Evolutionary conservation across 148 eudicot species (phyloP), one percentile per base, ranked within the genome.

Genomic region (Pharnaceum exiguum): DNA sequence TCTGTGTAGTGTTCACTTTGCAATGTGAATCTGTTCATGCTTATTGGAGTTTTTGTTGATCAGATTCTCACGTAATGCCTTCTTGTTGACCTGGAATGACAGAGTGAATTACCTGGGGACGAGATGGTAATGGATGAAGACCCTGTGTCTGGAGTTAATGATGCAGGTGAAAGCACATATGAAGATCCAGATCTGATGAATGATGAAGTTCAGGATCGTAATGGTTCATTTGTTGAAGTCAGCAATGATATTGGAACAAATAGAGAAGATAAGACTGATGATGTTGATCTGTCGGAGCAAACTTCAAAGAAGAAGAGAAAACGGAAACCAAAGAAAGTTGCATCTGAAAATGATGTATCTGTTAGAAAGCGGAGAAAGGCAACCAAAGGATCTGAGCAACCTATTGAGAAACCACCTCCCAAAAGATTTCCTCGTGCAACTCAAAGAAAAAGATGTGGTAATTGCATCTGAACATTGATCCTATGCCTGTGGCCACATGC

Each of bases 391-490:
- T 33, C 72, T 21, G 81, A 71, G 13, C 63, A 71, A 38, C 37
- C 62, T 40, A 60, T 59, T 26, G 57, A 52, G 44, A 30, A 63
- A 46, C 79, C n/a, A n/a, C n/a, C 72, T 50, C 89, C 74, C 23
- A 81, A 82, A 68, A 90, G 73, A 68, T 87, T 90, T 46, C 72
- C 97, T 75, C 95, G 67, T 61, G 68, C 81, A 56, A 87, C 93
- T 54, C 60, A 79, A 55, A 75, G 80, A 40, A 79, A 69, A 65
- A 84, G 91, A 78, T 74, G 49, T 72, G 90, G 97, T 90, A 69
- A 39, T n/a, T 29, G n/a, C 26, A 30, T 30, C 30, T 47, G 1
- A 7, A 15, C n/a, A 9, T 16, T 10, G 29, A n/a, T 52, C 23
- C 19, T 40, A 8, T 16, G n/a, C n/a, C n/a, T n/a, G n/a, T n/a